phyloP scores from a whole-genome alignment of 805 yeast species.

The Yarrowia deformans region DNA sequence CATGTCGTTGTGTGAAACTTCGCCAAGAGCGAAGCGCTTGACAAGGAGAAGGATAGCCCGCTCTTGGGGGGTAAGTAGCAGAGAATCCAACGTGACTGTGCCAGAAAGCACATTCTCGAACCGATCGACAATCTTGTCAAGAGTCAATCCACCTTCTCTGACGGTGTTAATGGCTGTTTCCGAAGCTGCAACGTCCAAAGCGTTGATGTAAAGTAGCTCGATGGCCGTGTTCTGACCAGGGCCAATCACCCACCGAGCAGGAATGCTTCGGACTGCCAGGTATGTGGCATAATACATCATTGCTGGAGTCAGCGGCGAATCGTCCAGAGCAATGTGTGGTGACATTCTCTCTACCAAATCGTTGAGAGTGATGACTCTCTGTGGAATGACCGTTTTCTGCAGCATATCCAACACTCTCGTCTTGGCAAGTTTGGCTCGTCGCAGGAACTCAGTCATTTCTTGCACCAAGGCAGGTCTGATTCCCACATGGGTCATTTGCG shows the following conservation, averaged over 20 bases:
- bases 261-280: constrained; percentile 27
- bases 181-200: constrained; percentile 6
- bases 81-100: background rate
- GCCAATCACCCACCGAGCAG: constrained; percentile 23
- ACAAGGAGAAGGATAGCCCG: constrained; percentile 30
- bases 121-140: constrained; percentile 1
- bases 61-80: constrained; percentile 6
- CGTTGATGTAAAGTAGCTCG: constrained; percentile 20
- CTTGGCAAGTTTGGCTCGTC: constrained; percentile 9
- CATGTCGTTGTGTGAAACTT: constrained; percentile 41
- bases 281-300: constrained; percentile 34
- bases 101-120: background rate
- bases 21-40: constrained; percentile 43
- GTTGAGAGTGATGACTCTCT: constrained; percentile 31
- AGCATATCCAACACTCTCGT: constrained; percentile 4
- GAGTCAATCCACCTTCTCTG: constrained; percentile 6
- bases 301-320: constrained; percentile 12
- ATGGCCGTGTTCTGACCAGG: constrained; percentile 10
- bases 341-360: constrained; percentile 15
- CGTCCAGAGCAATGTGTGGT: constrained; percentile 4
- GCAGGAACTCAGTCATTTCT: constrained; percentile 23
- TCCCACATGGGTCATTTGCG: constrained; percentile 6
- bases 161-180: constrained; percentile 26
- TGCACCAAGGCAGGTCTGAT: constrained; percentile 33
- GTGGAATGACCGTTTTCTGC: constrained; percentile 10